Conservation (phyloP, 805 yeast genomes). For the Maudiozyma barnettii region DNA sequence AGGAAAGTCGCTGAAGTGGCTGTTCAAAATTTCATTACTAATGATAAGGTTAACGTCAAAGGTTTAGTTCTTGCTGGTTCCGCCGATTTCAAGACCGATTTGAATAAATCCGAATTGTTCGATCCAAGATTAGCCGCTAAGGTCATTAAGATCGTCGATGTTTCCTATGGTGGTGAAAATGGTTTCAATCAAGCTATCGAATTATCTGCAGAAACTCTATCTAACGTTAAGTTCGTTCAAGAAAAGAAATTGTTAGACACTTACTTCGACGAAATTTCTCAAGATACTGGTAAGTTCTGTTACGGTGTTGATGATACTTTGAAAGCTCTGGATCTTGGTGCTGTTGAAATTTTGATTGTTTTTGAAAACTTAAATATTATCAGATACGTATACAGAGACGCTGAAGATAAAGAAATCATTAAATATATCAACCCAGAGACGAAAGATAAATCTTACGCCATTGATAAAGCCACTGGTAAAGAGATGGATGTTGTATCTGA, state of each 20-base stretch:
- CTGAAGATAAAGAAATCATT: conserved; percentile 68
- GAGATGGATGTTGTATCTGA: conserved; percentile 89
- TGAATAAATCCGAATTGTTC: conserved; percentile 85
- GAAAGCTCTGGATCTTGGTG: conserved; percentile 93
- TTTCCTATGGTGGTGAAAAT: conserved; percentile 98
- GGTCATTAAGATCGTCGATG: conserved; percentile 87
- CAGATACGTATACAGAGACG: conserved; percentile 75
- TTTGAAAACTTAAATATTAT: conserved; percentile 82
- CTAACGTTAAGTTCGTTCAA: conserved; percentile 95
- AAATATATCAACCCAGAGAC: conserved; percentile 65
- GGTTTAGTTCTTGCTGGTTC: conserved; percentile 97
- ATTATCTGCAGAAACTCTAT: conserved; percentile 89
- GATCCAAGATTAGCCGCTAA: conserved; percentile 82
- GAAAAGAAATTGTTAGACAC: conserved; percentile 89
- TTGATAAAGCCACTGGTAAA: conserved; percentile 77
- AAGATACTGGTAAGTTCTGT: conserved; percentile 95
- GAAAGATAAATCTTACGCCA: conserved; percentile 61
- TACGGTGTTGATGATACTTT: conserved; percentile 95
- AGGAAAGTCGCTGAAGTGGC: conserved; percentile 98
- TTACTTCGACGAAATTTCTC: conserved; percentile 95
- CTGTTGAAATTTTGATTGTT: conserved; percentile 87
- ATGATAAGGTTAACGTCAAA: conserved; percentile 86
- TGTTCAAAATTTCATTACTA: conserved; percentile 91
- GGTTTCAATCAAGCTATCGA: conserved; percentile 99
- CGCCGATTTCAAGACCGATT: conserved; percentile 96